A percentile compares a stretch with the other conserved stretches of the same genome.
These are phyloP conservation scores for Plantago ovata DNA, from an alignment of 257 asterid genomes.

Conservation along the genomic window DNA sequence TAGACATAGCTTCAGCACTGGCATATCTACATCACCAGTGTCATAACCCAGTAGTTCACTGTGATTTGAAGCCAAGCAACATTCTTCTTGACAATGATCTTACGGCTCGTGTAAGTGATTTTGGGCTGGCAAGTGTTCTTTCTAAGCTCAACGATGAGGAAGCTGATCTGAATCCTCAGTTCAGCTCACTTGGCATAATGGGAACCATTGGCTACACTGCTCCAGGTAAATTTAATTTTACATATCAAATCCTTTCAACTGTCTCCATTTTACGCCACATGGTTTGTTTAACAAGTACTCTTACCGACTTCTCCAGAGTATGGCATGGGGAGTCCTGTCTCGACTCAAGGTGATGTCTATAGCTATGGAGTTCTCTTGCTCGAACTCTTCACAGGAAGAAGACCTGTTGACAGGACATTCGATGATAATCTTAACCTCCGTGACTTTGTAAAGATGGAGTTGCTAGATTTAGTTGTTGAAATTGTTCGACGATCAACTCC, in stretches of 20 bases:
- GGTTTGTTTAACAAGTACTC: not conserved
- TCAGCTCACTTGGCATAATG: conserved; percentile 25
- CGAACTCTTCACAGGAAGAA: conserved; percentile 4
- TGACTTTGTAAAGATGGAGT: not conserved
- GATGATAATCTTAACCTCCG: not conserved
- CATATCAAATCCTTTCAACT: not conserved
- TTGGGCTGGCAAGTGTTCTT: conserved; percentile 37
- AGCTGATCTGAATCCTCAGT: conserved; percentile 3
- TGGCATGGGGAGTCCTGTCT: conserved; percentile 5
- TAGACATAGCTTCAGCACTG: conserved; percentile 33
- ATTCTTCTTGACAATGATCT: conserved; percentile 28
- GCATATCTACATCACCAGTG: conserved; percentile 31
- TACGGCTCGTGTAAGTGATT: conserved; percentile 30
- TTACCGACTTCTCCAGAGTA: not conserved
- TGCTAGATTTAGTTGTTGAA: not conserved
- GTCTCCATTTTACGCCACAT: not conserved
- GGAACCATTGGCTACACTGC: conserved; percentile 44
- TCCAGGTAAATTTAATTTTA: conserved; percentile 31
- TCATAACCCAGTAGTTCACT: conserved; percentile 25
- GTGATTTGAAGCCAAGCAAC: conserved; percentile 7
- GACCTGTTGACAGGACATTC: not conserved
- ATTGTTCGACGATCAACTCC: not conserved
- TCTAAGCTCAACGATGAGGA: not conserved
- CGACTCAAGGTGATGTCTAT: too few species aligned
- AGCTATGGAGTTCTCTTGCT: conserved; percentile 9